Conservation (phyloP, 2,329 filamentous ascomycete genomes). For the Epichloe brachyelytri region DNA sequence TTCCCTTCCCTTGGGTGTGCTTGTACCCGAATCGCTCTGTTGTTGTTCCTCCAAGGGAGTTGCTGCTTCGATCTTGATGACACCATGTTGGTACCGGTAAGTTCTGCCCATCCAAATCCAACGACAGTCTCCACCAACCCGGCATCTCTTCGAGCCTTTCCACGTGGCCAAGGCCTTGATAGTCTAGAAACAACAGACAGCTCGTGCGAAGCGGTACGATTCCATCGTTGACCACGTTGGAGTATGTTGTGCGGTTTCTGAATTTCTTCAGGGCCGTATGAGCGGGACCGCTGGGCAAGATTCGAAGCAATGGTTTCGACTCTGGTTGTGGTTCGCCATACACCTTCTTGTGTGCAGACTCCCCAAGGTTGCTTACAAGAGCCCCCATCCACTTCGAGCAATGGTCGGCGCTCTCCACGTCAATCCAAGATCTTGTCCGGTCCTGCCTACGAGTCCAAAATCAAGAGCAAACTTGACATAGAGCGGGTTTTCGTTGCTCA, state of each 20-base stretch:
- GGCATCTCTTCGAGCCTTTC: constrained; percentile 83
- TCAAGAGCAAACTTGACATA: constrained; percentile 96
- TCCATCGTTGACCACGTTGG: constrained; percentile 94
- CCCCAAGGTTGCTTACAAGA: constrained; percentile 68
- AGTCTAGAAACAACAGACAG: constrained; percentile 91
- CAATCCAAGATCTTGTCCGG: constrained; percentile 85
- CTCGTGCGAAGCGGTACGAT: constrained; percentile 93
- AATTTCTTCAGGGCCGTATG: constrained; percentile 81
- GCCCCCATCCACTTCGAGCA: constrained; percentile 76
- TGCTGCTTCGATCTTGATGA: constrained; percentile 32
- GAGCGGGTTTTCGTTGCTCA: constrained; percentile 94
- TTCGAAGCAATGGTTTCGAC: constrained; percentile 77
- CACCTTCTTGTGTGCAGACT: constrained; percentile 47
- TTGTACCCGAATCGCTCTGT: constrained; percentile 19
- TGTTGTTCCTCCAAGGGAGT: constrained; percentile 19
- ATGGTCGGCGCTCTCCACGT: constrained; percentile 87
- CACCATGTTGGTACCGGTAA: constrained; percentile 57
- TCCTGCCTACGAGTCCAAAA: constrained; percentile 90
- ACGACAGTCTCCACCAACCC: constrained; percentile 87
- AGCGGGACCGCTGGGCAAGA: constrained; percentile 82
- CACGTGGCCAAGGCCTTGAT: constrained; percentile 84
- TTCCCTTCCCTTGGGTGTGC: constrained; percentile 19
- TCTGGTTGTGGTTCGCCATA: constrained; percentile 56
- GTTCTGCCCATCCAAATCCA: constrained; percentile 86
- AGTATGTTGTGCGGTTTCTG: constrained; percentile 82